Percentiles rank a stretch among this genome's conserved stretches.
These are phyloP conservation scores for Fragaria nilgerrensis DNA, from an alignment of 306 rosid genomes.

Conservation along the genomic window DNA sequence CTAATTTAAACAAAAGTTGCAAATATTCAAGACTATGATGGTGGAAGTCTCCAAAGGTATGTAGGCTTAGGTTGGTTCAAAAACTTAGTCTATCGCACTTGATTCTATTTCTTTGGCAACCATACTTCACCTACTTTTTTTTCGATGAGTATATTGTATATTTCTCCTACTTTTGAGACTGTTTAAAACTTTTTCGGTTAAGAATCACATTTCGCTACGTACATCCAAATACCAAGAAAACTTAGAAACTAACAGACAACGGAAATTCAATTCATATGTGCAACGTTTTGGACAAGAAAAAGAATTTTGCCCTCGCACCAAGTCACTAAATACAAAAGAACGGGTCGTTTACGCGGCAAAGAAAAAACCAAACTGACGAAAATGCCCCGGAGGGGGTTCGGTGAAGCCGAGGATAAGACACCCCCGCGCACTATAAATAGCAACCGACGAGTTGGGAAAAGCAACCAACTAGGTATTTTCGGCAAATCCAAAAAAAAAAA, in stretches of 20 bases:
- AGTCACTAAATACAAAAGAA: conserved; percentile 9
- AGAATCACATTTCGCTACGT: too few relatives aligned
- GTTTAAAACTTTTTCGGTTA: too few relatives aligned
- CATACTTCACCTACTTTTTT: too few relatives aligned
- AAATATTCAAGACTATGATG: neutral
- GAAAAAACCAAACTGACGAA: neutral
- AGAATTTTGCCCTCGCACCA: neutral
- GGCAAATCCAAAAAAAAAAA: neutral
- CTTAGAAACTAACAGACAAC: neutral
- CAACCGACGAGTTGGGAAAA: neutral
- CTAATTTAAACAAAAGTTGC: neutral
- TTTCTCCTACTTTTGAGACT: too few relatives aligned
- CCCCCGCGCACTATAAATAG: neutral
- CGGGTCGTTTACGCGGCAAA: conserved; percentile 53
- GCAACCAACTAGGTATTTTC: neutral
- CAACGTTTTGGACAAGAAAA: neutral
- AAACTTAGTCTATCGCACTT: too few relatives aligned
- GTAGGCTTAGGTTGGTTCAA: neutral
- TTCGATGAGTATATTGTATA: too few relatives aligned
- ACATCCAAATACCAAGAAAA: too few relatives aligned
- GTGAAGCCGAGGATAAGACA: conserved; percentile 15
- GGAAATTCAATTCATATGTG: neutral
- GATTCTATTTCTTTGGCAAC: too few relatives aligned
- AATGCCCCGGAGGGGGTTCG: conserved; percentile 26
- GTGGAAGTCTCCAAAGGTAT: neutral